Evolutionary conservation across 352 stramenopile genomes (phyloP).

Genomic region (Phytophthora megakarya): DNA sequence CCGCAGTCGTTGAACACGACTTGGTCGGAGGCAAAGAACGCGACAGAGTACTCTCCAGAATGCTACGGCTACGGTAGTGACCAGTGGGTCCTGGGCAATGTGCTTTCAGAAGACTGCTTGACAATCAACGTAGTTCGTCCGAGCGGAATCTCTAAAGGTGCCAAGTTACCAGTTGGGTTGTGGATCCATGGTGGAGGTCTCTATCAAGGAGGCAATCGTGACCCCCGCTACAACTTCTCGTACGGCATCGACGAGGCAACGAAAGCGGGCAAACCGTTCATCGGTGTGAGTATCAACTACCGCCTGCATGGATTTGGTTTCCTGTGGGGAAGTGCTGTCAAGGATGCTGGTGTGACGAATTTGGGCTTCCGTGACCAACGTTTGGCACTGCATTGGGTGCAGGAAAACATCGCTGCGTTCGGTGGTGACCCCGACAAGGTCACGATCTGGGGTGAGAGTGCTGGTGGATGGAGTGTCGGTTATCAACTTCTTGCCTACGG

Average conservation of each 20-base stretch:
- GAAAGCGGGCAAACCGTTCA: slow-evolving; percentile 29
- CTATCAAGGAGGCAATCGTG: slow-evolving; percentile 30
- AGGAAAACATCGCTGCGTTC: slow-evolving; percentile 29
- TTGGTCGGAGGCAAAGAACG: slow-evolving; percentile 30
- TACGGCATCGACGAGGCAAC: slow-evolving; percentile 35
- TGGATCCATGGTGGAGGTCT: slow-evolving; percentile 40
- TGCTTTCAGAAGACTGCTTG: slow-evolving; percentile 32
- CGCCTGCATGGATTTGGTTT: slow-evolving; percentile 40
- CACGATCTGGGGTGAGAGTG: slow-evolving; percentile 41
- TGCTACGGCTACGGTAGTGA: slow-evolving; percentile 32
- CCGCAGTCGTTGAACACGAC: slow-evolving; percentile 25
- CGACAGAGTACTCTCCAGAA: slow-evolving; percentile 50
- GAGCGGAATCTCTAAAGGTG: slow-evolving; percentile 23
- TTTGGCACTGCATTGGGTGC: slow-evolving; percentile 58
- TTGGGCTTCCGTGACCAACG: slow-evolving; percentile 85
- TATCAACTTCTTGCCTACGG: slow-evolving; percentile 33
- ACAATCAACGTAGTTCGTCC: slow-evolving; percentile 37
- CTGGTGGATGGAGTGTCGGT: slow-evolving; percentile 46
- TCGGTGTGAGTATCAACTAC: slow-evolving; percentile 52
- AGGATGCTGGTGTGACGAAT: slow-evolving; percentile 69
- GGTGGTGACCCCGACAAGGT: slow-evolving; percentile 26
- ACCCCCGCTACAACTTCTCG: slow-evolving; percentile 41
- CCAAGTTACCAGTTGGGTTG: slow-evolving; percentile 28
- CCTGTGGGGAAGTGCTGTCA: slow-evolving; percentile 30
- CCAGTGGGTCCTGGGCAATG: slow-evolving; percentile 27